Percentiles rank a stretch among this genome's conserved stretches.
Conservation (phyloP, 345 rosid species). For the Hibiscus mutabilis region DNA sequence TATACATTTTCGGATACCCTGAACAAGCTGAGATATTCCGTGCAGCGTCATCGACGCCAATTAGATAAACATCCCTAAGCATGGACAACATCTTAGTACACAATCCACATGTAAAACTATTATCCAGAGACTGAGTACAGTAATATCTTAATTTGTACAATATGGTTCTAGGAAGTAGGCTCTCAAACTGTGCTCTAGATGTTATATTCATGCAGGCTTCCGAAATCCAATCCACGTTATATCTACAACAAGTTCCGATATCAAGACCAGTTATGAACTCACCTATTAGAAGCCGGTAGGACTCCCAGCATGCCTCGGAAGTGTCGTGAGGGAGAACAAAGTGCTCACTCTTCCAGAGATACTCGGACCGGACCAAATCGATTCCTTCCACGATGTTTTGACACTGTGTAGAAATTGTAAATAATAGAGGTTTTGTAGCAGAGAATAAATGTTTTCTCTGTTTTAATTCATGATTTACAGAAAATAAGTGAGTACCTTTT, state of each 20-base stretch:
- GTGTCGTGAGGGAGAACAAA: conserved; percentile 27
- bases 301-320: conserved; percentile 24
- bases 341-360: conserved; percentile 18
- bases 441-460: too few species aligned
- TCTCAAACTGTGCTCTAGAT: conserved; percentile 26
- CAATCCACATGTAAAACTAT: conserved; percentile 17
- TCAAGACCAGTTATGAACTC: conserved; percentile 22
- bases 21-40: conserved; percentile 22
- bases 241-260: conserved; percentile 24
- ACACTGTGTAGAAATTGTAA: conserved; percentile 11
- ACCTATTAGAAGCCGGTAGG: conserved; percentile 11
- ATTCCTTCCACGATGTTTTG: conserved; percentile 18
- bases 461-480: too few species aligned
- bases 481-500: too few species aligned
- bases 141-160: conserved; percentile 18
- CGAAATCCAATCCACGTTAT: conserved; percentile 20
- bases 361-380: conserved; percentile 26
- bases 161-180: conserved; percentile 19
- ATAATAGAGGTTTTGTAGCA: too few species aligned
- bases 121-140: conserved; percentile 25
- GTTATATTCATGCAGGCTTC: conserved; percentile 23
- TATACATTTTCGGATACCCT: conserved; percentile 24
- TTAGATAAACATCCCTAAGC: conserved; percentile 2
- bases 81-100: conserved; percentile 23
- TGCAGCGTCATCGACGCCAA: not conserved